Evolutionary conservation across 176 grass and related monocot species (phyloP).

Genomic region (Puya raimondii): DNA sequence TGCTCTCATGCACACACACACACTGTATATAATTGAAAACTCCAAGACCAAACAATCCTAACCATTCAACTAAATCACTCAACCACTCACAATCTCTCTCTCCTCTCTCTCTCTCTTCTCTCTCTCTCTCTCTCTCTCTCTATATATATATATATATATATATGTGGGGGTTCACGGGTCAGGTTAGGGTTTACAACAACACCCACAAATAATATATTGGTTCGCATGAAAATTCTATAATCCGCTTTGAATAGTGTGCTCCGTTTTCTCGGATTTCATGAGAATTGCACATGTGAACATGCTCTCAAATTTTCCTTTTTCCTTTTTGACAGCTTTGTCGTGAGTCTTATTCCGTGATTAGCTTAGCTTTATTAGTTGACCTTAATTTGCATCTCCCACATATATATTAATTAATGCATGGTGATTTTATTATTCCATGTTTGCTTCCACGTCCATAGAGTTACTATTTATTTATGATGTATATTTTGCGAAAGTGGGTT

Average conservation of each 20-base stretch:
- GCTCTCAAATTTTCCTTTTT: constrained; percentile 15
- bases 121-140: background rate
- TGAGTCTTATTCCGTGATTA: constrained; percentile 8
- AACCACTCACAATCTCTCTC: background rate
- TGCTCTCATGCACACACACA: background rate
- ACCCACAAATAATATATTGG: background rate
- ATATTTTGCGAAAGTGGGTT: too few relatives aligned
- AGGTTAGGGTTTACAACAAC: background rate
- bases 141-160: too few relatives aligned
- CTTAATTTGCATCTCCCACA: constrained; percentile 27
- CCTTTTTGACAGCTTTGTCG: constrained; percentile 24
- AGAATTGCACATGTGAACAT: constrained; percentile 27
- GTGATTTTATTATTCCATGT: background rate
- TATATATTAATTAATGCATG: constrained; percentile 6
- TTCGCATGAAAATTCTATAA: background rate
- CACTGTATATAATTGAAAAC: too few relatives aligned
- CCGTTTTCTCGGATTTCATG: background rate
- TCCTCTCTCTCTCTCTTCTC: background rate
- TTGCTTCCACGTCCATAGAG: background rate
- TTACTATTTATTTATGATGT: too few relatives aligned
- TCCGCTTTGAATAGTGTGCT: background rate
- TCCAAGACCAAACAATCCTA: background rate
- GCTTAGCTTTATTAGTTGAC: constrained; percentile 42
- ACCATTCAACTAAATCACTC: background rate
- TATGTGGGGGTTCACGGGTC: background rate